Conservation (phyloP, 805 yeast genomes). For the Ogataea pilisensis region DNA sequence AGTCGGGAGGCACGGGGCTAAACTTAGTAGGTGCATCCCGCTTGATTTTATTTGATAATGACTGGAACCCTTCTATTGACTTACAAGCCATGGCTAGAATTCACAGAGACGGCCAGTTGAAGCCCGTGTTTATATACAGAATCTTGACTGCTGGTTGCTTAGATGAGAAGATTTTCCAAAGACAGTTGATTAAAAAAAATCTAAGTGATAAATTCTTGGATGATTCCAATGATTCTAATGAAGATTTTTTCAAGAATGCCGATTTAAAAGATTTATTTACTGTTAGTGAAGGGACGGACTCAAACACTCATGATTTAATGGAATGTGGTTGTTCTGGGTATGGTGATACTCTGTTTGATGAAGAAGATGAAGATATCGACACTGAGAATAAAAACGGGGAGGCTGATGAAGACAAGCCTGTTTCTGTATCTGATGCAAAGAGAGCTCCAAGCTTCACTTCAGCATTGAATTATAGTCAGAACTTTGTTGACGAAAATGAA, state of each 20-base stretch:
- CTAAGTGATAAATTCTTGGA: slow-evolving; percentile 69
- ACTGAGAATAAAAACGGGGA: slow-evolving; percentile 22
- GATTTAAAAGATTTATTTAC: slow-evolving; percentile 78
- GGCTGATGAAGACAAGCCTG: slow-evolving; percentile 12
- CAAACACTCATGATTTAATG: slow-evolving; percentile 77
- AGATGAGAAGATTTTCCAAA: slow-evolving; percentile 90
- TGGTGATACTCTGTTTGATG: slow-evolving; percentile 35
- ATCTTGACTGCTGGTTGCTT: slow-evolving; percentile 83
- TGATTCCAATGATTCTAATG: slow-evolving; percentile 39
- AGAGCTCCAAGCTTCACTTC: slow-evolving; percentile 50
- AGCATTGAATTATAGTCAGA: slow-evolving; percentile 45
- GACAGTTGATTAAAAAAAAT: slow-evolving; percentile 82
- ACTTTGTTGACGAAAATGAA: slow-evolving; percentile 20
- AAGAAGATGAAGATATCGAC: slow-evolving; percentile 16
- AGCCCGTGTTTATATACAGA: slow-evolving; percentile 76
- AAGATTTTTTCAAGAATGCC: slow-evolving; percentile 61
- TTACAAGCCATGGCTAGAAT: slow-evolving; percentile 94
- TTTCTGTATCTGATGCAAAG: slow-evolving; percentile 1
- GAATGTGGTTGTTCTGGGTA: slow-evolving; percentile 58
- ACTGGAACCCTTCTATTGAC: slow-evolving; percentile 95
- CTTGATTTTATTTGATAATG: slow-evolving; percentile 81
- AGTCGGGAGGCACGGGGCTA: slow-evolving; percentile 92
- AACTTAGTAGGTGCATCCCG: slow-evolving; percentile 89
- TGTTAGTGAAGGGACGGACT: slow-evolving; percentile 41
- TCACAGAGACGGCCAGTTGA: slow-evolving; percentile 88